These are phyloP conservation scores for Neofusicoccum laricinum DNA, from an alignment of 2,329 filamentous ascomycete genomes.

Conservation along the genomic window DNA sequence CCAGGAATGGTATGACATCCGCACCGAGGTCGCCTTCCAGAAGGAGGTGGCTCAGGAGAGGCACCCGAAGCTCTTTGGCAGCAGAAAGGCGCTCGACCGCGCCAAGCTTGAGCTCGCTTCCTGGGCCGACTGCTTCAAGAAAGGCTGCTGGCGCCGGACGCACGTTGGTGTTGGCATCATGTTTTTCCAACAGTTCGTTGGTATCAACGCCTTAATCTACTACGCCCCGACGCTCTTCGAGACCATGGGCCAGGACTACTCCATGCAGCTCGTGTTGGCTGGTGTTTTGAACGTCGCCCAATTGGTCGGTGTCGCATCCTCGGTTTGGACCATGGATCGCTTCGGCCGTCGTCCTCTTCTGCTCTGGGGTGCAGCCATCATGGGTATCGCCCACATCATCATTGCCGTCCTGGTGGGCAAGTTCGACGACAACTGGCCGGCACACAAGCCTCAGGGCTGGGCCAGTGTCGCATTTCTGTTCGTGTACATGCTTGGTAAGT, in stretches of 20 bases:
- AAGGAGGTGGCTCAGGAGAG: conserved; percentile 42
- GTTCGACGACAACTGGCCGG: conserved; percentile 50
- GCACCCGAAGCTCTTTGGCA: conserved; percentile 33
- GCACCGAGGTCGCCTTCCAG: conserved; percentile 54
- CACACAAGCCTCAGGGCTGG: conserved; percentile 54
- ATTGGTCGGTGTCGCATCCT: conserved; percentile 39
- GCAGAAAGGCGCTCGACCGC: conserved; percentile 26
- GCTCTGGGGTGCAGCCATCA: conserved; percentile 43
- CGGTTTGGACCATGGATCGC: conserved; percentile 44
- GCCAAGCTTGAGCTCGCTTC: conserved; percentile 44
- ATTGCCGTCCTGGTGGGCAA: conserved; percentile 55
- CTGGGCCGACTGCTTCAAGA: conserved; percentile 49
- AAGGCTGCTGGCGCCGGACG: conserved; percentile 44
- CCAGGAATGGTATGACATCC: conserved; percentile 53
- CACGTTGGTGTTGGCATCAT: conserved; percentile 39
- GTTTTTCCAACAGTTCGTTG: conserved; percentile 46
- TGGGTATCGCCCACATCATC: conserved; percentile 48
- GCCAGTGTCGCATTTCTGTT: conserved; percentile 57
- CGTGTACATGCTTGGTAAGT: conserved; percentile 54
- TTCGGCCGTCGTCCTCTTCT: conserved; percentile 41
- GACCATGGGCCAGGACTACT: conserved; percentile 35
- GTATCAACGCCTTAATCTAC: conserved; percentile 49
- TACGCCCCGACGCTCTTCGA: conserved; percentile 47
- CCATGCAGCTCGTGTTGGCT: conserved; percentile 40
- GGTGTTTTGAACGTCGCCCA: conserved; percentile 42